A percentile compares a stretch with the other conserved stretches of the same genome.
Conservation (phyloP, 1,284 basidiomycete species). For the Inonotus hispidus region DNA sequence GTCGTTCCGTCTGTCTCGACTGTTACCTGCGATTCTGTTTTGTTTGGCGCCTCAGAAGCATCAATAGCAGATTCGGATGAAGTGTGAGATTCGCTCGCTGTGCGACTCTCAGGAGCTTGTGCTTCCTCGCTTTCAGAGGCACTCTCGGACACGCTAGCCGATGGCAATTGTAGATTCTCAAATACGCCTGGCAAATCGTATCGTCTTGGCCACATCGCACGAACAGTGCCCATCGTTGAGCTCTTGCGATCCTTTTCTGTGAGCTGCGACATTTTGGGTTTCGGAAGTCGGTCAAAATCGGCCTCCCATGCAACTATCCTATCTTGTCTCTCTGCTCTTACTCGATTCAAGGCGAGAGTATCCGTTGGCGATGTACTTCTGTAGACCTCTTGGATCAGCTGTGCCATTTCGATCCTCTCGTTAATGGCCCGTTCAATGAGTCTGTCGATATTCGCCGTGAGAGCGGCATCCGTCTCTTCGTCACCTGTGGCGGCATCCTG, state of each 20-base stretch:
- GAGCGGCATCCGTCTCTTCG: conserved; percentile 56
- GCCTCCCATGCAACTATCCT: conserved; percentile 96
- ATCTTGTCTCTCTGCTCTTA: conserved; percentile 85
- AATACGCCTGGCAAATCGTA: conserved; percentile 47
- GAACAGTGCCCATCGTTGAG: conserved; percentile 63
- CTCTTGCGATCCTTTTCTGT: conserved; percentile 46
- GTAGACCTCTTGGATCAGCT: conserved; percentile 77
- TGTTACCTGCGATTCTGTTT: not conserved
- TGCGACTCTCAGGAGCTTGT: conserved; percentile 35
- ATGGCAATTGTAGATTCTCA: conserved; percentile 49
- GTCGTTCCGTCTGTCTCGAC: conserved; percentile 6
- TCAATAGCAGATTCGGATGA: conserved; percentile 57
- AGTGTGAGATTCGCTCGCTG: conserved; percentile 48
- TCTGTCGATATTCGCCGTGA: conserved; percentile 56
- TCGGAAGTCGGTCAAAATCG: conserved; percentile 75
- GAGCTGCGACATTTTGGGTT: conserved; percentile 43
- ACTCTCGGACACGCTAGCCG: conserved; percentile 70
- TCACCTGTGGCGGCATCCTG: conserved; percentile 76
- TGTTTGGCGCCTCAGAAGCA: conserved; percentile 38
- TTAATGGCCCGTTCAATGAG: conserved; percentile 68
- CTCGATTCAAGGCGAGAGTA: conserved; percentile 84
- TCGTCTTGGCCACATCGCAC: conserved; percentile 62
- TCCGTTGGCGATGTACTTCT: conserved; percentile 76
- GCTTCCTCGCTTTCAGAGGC: conserved; percentile 78
- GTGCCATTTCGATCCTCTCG: conserved; percentile 72